phyloP scores from a whole-genome alignment of 257 asterid genomes.

The Solanum rostratum region DNA sequence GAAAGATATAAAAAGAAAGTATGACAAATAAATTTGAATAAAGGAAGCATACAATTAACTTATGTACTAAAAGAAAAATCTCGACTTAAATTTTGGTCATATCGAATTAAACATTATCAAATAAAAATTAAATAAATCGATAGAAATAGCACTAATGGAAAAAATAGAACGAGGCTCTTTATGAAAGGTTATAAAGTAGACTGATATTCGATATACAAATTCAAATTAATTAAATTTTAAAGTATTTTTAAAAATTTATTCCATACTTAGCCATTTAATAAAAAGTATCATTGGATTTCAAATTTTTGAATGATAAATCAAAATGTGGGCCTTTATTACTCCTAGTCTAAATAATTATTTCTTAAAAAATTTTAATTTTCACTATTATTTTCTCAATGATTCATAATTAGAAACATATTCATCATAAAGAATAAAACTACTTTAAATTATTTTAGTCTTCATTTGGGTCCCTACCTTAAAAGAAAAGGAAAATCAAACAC shows the following conservation, averaged over 20 bases:
- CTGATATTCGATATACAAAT: background rate
- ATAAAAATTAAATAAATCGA: background rate
- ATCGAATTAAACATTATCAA: background rate
- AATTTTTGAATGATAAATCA: background rate
- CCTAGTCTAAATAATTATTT: conserved; percentile 12
- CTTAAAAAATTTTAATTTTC: background rate
- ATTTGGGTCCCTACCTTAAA: conserved; percentile 26
- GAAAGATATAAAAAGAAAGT: background rate
- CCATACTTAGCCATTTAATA: background rate
- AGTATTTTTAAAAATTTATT: background rate
- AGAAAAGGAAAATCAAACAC: conserved; percentile 3
- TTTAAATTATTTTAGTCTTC: background rate
- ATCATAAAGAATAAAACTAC: conserved; percentile 4
- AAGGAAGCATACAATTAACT: background rate
- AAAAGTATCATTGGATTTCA: background rate
- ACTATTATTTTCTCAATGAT: conserved; percentile 6
- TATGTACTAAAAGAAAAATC: background rate
- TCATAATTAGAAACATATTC: background rate
- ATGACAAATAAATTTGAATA: background rate
- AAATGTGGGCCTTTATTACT: conserved; percentile 12
- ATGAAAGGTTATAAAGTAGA: background rate
- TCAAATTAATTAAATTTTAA: background rate
- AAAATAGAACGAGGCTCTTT: background rate
- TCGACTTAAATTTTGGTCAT: background rate
- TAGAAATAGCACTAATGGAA: background rate